phyloP scores from a whole-genome alignment of 148 eudicot genomes.

The Heliosperma pusillum region DNA sequence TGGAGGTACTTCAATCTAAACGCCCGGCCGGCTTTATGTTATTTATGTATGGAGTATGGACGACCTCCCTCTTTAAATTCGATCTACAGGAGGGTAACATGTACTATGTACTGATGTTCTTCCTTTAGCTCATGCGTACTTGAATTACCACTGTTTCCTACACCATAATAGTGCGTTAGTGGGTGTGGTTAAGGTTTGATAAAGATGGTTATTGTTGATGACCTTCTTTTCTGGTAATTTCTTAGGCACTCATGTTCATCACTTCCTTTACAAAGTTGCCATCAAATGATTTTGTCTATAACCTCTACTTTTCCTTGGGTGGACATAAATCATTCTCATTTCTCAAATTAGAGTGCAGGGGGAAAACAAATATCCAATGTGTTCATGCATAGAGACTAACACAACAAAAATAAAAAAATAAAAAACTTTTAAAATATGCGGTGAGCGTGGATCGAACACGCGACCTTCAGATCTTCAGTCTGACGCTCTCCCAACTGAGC shows the following conservation, averaged over 20 bases:
- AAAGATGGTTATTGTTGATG: not conserved
- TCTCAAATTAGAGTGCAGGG: not conserved
- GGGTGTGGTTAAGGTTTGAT: no score
- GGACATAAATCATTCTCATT: not conserved
- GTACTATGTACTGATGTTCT: not conserved
- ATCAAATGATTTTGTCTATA: not conserved
- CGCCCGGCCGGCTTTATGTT: no score
- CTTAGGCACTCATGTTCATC: not conserved
- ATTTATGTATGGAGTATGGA: no score
- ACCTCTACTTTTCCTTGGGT: not conserved
- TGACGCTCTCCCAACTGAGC: slow-evolving; percentile 52
- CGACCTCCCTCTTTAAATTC: no score
- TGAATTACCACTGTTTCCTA: no score
- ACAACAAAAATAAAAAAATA: no score
- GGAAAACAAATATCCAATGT: no score
- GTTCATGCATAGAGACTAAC: no score
- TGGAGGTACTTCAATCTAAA: no score
- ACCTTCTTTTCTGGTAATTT: not conserved
- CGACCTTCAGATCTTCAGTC: slow-evolving; percentile 64
- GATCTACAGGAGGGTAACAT: not conserved
- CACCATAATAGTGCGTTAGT: no score
- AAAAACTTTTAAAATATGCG: slow-evolving; percentile 35
- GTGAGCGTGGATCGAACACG: slow-evolving; percentile 99
- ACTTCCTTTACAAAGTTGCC: not conserved
- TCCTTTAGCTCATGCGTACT: no score